phyloP scores from a whole-genome alignment of 2,329 filamentous ascomycete species.

The Immersiporthe knoxdaviesiana region DNA sequence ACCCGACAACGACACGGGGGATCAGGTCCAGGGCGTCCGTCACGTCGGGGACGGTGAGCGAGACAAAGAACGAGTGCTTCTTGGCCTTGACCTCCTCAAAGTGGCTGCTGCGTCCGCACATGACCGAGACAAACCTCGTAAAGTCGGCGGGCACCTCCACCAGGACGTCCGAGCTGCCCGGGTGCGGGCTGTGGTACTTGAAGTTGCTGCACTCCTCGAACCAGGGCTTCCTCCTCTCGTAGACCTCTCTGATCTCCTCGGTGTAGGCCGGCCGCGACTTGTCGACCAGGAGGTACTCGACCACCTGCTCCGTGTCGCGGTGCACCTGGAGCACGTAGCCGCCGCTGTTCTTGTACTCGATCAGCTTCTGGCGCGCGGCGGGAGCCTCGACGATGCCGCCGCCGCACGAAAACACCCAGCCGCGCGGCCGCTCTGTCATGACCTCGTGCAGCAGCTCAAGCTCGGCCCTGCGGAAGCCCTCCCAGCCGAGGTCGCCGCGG shows the following conservation, averaged over 20 bases:
- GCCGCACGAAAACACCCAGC: conserved; percentile 88
- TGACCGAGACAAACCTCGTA: conserved; percentile 69
- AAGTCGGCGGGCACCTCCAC: conserved; percentile 68
- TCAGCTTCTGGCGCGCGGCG: conserved; percentile 76
- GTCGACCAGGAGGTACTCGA: conserved; percentile 86
- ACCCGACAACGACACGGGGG: conserved; percentile 75
- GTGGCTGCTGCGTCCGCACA: conserved; percentile 65
- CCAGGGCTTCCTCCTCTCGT: conserved; percentile 85
- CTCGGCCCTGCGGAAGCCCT: conserved; percentile 82
- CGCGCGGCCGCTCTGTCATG: conserved; percentile 73
- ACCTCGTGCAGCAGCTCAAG: conserved; percentile 72
- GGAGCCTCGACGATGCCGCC: conserved; percentile 89
- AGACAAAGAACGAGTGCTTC: conserved; percentile 88
- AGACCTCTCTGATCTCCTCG: conserved; percentile 90
- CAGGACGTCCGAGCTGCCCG: conserved; percentile 45
- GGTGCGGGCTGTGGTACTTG: conserved; percentile 82
- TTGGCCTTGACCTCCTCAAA: conserved; percentile 61
- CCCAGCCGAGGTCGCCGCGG: conserved; percentile 73
- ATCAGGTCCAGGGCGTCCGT: conserved; percentile 65
- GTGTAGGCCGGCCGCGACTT: conserved; percentile 91
- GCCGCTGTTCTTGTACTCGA: conserved; percentile 72
- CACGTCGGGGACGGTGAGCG: conserved; percentile 81
- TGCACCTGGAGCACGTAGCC: conserved; percentile 88
- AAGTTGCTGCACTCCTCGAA: conserved; percentile 93
- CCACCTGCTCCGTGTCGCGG: conserved; percentile 82